Evolutionary conservation across 208 protist species (phyloP), one percentile per base, ranked within the genome.

Genomic region (Wallacemonas sp.): DNA sequence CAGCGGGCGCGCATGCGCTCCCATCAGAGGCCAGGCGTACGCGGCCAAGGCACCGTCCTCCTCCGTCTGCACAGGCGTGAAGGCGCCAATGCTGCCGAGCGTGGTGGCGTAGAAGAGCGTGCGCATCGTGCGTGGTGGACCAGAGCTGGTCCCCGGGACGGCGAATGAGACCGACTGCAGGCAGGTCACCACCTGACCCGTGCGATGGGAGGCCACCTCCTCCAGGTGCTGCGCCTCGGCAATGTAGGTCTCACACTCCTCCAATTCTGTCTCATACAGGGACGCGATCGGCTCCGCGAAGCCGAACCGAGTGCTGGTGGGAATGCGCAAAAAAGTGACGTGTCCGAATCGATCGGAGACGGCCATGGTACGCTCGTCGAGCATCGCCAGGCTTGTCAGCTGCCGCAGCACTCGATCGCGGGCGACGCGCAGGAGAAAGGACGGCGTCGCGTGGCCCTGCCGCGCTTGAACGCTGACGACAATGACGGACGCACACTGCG

Each of bases 61-160:
- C 33, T 95, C 84, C 1, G 67, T 52, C 23, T 90, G 61, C 67
- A 93, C 84, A 3, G 89, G 86, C 16, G 80, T 72, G 49, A 84
- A 92, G 23, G 82, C 86, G 10, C 89, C 89, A 3, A 95, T 57
- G 25, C 76, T 72, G 38, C 89, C 89, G 26, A 88, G 70, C 18
- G 86, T 29, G 23, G 89, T 95, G 44, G 65, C 68, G 80, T 95
- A 95, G 49, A 89, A 79, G 12, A 93, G 59, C 57, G 87, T 82
- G 8, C 62, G 62, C 7, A 80, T 68, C 1, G 61, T 72, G 3
- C 85, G 57, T 3, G 70, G 46, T 1, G 80, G 33, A 45, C 88
- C 65, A 45, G 80, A 85, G 7, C 75, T 65, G 54, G 72, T 86
- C 16, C 7, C n/a, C 8, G 52, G 18, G 0, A 77, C 76, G 76